Conservation (phyloP, 2,329 filamentous ascomycete genomes). For the Coleophoma crateriformis region DNA sequence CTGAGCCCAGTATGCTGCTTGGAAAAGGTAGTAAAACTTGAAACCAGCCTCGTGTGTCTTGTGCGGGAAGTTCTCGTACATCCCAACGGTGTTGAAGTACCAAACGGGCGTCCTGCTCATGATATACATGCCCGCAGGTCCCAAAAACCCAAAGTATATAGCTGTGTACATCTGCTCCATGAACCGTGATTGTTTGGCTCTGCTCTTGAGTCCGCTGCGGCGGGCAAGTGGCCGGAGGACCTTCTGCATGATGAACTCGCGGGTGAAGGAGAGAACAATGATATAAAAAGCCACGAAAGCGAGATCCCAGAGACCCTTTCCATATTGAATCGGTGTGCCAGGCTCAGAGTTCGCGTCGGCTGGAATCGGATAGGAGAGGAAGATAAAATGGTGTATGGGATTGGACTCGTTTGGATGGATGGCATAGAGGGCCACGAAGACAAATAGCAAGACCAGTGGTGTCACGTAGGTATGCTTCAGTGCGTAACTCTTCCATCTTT, state of each 20-base stretch:
- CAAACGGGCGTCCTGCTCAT: conserved; percentile 89
- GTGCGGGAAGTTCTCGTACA: conserved; percentile 89
- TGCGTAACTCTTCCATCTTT: conserved; percentile 39
- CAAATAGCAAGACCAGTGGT: conserved; percentile 62
- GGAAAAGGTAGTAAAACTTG: conserved; percentile 94
- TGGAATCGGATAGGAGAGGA: conserved; percentile 80
- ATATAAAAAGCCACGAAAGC: conserved; percentile 88
- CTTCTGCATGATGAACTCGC: conserved; percentile 94
- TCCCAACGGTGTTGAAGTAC: conserved; percentile 89
- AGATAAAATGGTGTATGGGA: conserved; percentile 74
- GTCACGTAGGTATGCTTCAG: conserved; percentile 56
- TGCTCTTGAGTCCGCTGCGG: conserved; percentile 61
- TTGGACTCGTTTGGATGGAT: conserved; percentile 74
- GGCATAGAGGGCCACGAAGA: conserved; percentile 64
- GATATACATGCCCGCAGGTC: conserved; percentile 80
- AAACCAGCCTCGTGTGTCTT: conserved; percentile 71
- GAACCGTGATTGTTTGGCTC: conserved; percentile 80
- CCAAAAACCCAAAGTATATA: conserved; percentile 79
- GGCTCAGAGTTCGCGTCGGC: conserved; percentile 28
- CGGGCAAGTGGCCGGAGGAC: conserved; percentile 72
- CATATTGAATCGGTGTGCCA: conserved; percentile 61
- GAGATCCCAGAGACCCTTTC: conserved; percentile 82
- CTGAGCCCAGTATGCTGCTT: conserved; percentile 94
- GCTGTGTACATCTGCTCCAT: conserved; percentile 97
- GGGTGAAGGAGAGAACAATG: conserved; percentile 83